Evolutionary conservation across 2,329 filamentous ascomycete genomes (phyloP).

Genomic region (Aspergillus sp.): DNA sequence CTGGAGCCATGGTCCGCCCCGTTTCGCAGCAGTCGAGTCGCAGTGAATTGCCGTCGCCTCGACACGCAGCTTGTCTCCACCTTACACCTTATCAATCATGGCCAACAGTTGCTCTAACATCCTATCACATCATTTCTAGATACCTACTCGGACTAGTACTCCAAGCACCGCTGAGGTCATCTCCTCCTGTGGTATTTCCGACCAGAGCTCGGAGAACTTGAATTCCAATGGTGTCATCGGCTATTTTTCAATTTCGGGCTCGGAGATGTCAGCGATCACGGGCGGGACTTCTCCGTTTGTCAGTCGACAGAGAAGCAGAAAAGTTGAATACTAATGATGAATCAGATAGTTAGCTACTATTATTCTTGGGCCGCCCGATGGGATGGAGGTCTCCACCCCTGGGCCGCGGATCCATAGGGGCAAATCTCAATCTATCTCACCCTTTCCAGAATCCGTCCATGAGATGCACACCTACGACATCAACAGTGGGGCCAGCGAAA

Average conservation of each 20-base stretch:
- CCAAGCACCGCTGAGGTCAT: background rate
- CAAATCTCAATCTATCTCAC: background rate
- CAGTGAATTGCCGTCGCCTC: background rate
- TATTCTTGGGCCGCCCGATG: background rate
- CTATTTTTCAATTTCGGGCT: background rate
- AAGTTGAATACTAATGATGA: background rate
- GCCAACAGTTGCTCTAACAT: background rate
- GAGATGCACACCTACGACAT: background rate
- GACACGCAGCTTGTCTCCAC: background rate
- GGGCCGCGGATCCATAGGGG: background rate
- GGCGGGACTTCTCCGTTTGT: background rate
- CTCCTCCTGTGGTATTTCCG: background rate
- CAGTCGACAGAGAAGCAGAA: no score
- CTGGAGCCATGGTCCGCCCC: slow-evolving; percentile 9
- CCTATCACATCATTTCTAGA: background rate
- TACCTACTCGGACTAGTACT: background rate
- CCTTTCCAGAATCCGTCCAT: background rate
- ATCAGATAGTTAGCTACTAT: background rate
- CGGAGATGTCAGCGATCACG: background rate
- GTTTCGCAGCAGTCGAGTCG: background rate
- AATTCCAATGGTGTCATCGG: background rate
- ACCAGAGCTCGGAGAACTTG: background rate
- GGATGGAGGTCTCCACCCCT: background rate
- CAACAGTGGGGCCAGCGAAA: background rate
- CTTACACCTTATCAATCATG: slow-evolving; percentile 5